Evolutionary conservation across 257 asterid species (phyloP), one percentile per base, ranked within the genome.

Genomic region (Thymus quinquecostatus): DNA sequence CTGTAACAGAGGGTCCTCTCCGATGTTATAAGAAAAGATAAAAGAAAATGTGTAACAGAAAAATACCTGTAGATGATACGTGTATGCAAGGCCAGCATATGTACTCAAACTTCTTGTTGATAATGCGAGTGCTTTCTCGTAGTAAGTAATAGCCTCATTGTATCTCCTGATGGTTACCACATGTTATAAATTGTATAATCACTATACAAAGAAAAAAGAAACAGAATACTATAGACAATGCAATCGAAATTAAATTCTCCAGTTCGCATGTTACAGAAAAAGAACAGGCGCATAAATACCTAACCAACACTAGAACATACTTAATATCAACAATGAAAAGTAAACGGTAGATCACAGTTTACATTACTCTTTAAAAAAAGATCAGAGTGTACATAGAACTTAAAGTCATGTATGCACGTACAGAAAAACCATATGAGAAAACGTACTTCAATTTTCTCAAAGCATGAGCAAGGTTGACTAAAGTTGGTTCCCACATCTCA

Each of bases 401-500:
- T 21, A 21, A 21, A 21, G 21, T 21, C 21, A 21, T 21, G 21
- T 21, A 21, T 21, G 21, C 21, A 21, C 21, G 21, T 21, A 21
- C 21, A 21, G 21, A 21, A 21, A 21, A 21, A 13, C 12, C 29
- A 44, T 71, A 32, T 56, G 49, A 53, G 6, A 65, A 49, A 27
- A 59, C 96, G 0, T 82, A 95, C 99, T 80, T 88, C 33, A 89
- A 76, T 83, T 95, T 95, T 76, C 99, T 84, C 82, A 95, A 80
- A 28, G 98, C 91, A 78, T 95, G 97, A 84, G 98, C 99, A 68
- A 95, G 92, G 81, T 92, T 95, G 78, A 89, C 92, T 33, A 95
- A 70, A n/a, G 99, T 95, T 69, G 98, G 95, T 80, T 95, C 99
- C 99, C 99, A 95, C 88, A 84, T 86, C 87, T 89, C 98, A 78